These are phyloP conservation scores for Amorphotheca resinae DNA, from an alignment of 495 filamentous ascomycete species.

Conservation along the genomic window DNA sequence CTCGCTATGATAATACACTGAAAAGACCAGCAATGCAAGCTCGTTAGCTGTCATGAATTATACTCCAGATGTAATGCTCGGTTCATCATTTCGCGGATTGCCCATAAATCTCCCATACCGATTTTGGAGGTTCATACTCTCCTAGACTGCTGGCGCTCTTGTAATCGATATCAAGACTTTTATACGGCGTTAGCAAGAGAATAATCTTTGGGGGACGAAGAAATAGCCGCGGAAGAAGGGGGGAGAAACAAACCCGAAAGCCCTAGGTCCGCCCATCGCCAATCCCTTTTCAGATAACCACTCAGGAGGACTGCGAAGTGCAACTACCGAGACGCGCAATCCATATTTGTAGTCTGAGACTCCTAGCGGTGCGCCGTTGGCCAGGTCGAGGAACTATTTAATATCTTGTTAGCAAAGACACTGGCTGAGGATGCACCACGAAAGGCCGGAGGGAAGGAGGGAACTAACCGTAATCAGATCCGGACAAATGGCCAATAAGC, in stretches of 20 bases:
- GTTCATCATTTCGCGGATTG: no score
- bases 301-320: conserved; percentile 24
- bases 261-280: conserved; percentile 25
- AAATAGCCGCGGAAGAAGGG: not conserved
- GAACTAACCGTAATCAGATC: conserved; percentile 41
- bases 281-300: conserved; percentile 27
- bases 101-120: conserved; percentile 19
- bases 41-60: no score
- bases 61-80: no score
- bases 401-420: conserved; percentile 15
- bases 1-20: no score
- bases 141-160: conserved; percentile 5
- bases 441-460: not conserved
- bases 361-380: conserved; percentile 46
- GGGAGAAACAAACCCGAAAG: conserved; percentile 13
- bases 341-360: conserved; percentile 40
- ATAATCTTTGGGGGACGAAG: not conserved
- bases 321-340: conserved; percentile 26
- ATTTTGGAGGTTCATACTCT: conserved; percentile 17
- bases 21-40: no score
- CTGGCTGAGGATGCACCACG: not conserved
- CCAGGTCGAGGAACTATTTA: conserved; percentile 41
- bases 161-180: conserved; percentile 12
- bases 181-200: not conserved
- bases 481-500: conserved; percentile 43